Base-by-base conservation (phyloP, 192 early-diverging fungal genomes). In the Coemansia sp. region DNA sequence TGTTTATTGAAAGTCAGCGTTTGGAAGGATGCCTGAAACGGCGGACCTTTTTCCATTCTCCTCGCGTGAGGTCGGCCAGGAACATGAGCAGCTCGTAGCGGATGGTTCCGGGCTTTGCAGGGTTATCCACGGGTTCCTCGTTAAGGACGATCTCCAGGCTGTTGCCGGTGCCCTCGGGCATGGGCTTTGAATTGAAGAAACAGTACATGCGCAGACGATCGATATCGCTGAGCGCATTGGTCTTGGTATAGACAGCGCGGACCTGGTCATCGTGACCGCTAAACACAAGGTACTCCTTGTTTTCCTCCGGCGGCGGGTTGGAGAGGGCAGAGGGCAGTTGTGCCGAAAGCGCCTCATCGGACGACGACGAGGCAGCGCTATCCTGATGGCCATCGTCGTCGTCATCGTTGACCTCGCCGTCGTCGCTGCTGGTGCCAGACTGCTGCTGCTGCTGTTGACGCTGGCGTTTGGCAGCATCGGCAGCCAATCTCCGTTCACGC, bases 181-280 rank as follows among this genome's bases (percentile, higher is more conserved):
- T 36, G 7, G 35, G 42, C 32, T 36, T 57, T 23, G 57, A 56
- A 30, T 65, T 72, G 56, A 78, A 78, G 51, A 78, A 78, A 56
- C 70, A 72, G 65, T 68, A 72, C 75, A 78, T 72, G 63, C 55
- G 59, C 46, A 68, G 56, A 34, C 75, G 69, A 60, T 68, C 57
- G 0, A 55, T 28, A 27, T 78, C 75, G 1, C 54, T 60, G 25
- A 78, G 42, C 30, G 56, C 67, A 29, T 78, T 78, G 19, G 75
- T 69, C 22, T 62, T 48, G 13, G 65, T 46, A 36, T 78, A 78
- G 19, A 78, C 62, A 0, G 75, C 66, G 18, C 51, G 59, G 18
- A 55, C 49, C 53, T 68, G 62, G 16, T 45, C 49, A 11, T 64
- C 67, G 52, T 61, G 45, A 5, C 75, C 75, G 6, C 47, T 55